Evolutionary conservation across 352 stramenopile genomes (phyloP).

Genomic region (Phytophthora pinifolia): DNA sequence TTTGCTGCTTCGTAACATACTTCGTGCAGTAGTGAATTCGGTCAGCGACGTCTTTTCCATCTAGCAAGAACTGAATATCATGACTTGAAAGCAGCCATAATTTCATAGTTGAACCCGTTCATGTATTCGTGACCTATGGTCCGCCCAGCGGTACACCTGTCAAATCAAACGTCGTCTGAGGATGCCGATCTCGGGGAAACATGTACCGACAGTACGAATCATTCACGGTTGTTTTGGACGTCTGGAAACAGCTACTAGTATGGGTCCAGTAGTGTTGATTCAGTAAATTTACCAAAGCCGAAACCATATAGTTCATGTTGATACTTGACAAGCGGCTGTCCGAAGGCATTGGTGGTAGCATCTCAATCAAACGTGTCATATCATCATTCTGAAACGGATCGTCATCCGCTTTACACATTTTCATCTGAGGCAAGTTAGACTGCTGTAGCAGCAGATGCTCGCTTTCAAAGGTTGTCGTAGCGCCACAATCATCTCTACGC

Average conservation of each 20-base stretch:
- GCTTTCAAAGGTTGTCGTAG: no score
- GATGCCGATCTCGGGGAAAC: not conserved
- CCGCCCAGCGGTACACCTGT: not conserved
- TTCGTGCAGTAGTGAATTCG: not conserved
- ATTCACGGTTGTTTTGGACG: not conserved
- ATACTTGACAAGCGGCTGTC: not conserved
- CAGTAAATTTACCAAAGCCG: not conserved
- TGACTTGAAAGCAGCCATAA: not conserved
- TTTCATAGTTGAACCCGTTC: not conserved
- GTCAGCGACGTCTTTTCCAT: not conserved
- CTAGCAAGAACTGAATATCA: not conserved
- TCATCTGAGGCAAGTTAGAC: no score
- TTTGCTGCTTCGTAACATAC: not conserved
- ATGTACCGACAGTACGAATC: not conserved
- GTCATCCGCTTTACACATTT: not conserved
- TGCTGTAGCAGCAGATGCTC: no score
- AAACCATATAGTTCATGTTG: conserved; percentile 1
- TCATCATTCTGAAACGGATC: conserved; percentile 1
- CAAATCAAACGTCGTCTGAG: not conserved
- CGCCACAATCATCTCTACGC: not conserved
- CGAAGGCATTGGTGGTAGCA: not conserved
- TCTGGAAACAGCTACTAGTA: conserved; percentile 3
- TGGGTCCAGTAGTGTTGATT: conserved; percentile 2
- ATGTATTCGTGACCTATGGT: not conserved
- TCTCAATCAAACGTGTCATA: not conserved